Percentiles rank a stretch among this genome's conserved stretches.
These are phyloP conservation scores for Trypanosomatidae sp. DNA, from an alignment of 208 protist genomes.

Conservation along the genomic window DNA sequence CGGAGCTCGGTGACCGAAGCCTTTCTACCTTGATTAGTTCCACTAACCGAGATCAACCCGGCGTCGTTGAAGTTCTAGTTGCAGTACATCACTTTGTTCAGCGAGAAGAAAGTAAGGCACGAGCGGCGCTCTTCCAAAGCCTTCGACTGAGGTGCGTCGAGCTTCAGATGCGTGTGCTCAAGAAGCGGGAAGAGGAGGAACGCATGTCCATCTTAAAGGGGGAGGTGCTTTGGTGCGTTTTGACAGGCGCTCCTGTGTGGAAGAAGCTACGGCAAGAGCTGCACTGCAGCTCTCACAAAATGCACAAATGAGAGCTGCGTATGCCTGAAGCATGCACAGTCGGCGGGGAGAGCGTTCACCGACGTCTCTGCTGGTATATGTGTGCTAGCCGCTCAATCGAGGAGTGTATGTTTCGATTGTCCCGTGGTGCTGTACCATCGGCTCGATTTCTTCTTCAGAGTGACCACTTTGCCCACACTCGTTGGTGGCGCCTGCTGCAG, in stretches of 20 bases:
- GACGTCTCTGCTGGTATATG: neutral
- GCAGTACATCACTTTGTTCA: constrained; percentile 20
- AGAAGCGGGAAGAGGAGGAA: constrained; percentile 29
- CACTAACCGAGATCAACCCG: constrained; percentile 15
- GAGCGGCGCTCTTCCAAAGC: constrained; percentile 10
- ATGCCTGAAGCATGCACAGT: neutral
- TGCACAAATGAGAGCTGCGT: neutral
- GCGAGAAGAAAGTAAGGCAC: constrained; percentile 21
- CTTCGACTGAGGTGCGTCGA: constrained; percentile 10
- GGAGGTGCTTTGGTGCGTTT: constrained; percentile 39
- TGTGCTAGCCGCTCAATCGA: neutral
- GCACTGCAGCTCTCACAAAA: neutral
- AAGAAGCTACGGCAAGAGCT: constrained; percentile 20
- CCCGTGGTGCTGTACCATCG: neutral
- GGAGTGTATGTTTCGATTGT: neutral
- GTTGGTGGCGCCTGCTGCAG: neutral
- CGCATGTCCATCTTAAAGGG: constrained; percentile 39
- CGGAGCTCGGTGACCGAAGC: neutral
- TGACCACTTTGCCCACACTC: neutral
- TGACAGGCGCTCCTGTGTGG: constrained; percentile 20
- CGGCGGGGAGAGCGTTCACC: neutral
- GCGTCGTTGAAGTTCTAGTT: constrained; percentile 20
- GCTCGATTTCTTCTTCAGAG: neutral
- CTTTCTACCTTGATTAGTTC: neutral
- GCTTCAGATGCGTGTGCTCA: constrained; percentile 19